Conservation (phyloP, 176 grass and related monocot genomes). For the Ananas comosus region DNA sequence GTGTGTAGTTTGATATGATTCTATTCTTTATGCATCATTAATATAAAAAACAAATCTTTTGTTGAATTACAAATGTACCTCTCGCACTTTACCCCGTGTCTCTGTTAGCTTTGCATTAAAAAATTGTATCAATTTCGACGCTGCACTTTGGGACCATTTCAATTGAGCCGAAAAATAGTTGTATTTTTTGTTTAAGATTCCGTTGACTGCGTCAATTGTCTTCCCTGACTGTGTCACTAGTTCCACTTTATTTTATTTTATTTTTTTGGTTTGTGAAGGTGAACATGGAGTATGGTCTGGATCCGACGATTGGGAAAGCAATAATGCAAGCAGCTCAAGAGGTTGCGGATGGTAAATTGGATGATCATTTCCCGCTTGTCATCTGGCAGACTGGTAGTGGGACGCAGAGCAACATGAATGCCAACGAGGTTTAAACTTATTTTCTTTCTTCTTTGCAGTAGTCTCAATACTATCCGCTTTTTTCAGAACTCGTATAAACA, state of each 20-base stretch:
- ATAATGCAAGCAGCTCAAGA: slow-evolving; percentile 86
- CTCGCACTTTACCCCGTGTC: too few species aligned
- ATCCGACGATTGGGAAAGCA: slow-evolving; percentile 73
- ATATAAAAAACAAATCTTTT: too few species aligned
- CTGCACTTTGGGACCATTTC: too few species aligned
- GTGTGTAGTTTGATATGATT: too few species aligned
- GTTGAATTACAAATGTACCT: too few species aligned
- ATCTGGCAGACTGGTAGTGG: slow-evolving; percentile 99
- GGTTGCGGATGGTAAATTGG: slow-evolving; percentile 77
- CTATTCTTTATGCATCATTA: too few species aligned
- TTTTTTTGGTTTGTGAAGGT: slow-evolving; percentile 40
- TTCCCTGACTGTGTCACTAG: neutral
- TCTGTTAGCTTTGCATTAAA: too few species aligned
- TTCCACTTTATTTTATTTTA: neutral
- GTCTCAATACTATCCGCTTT: neutral
- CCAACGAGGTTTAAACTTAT: slow-evolving; percentile 63
- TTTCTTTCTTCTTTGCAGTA: neutral
- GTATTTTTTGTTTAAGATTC: too few species aligned
- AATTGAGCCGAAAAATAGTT: too few species aligned
- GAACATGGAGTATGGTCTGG: slow-evolving; percentile 94
- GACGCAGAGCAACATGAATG: slow-evolving; percentile 99
- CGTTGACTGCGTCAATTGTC: too few species aligned
- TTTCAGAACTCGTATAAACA: too few species aligned
- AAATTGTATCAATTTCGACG: too few species aligned
- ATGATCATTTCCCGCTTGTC: slow-evolving; percentile 93